phyloP scores from a whole-genome alignment of 768 basidiomycete genomes.

The Glaciozyma martinii region DNA sequence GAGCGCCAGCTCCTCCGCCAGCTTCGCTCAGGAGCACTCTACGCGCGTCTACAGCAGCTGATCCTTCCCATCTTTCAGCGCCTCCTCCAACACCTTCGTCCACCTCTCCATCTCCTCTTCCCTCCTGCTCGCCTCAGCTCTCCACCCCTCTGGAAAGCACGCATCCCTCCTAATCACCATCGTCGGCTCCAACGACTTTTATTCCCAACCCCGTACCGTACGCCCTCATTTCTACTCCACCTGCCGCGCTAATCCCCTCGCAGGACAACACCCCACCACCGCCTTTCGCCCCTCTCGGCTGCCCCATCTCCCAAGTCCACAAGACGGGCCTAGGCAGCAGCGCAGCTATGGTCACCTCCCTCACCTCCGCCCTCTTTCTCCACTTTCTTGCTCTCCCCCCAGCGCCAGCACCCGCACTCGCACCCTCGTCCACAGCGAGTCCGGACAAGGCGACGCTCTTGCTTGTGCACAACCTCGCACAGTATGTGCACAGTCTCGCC shows the following conservation, averaged over 20 bases:
- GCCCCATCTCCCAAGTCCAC: conserved; percentile 70
- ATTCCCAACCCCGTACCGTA: conserved; percentile 83
- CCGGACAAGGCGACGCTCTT: conserved; percentile 46
- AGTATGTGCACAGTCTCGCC: conserved; percentile 88
- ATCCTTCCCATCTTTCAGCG: too few relatives aligned
- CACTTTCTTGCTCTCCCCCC: conserved; percentile 53
- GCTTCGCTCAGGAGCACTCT: too few relatives aligned
- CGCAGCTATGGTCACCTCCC: conserved; percentile 90
- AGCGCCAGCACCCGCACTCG: conserved; percentile 41
- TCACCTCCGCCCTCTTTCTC: conserved; percentile 73
- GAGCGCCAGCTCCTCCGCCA: too few relatives aligned
- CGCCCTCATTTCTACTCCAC: neutral
- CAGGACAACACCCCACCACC: conserved; percentile 59
- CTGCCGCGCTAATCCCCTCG: conserved; percentile 51
- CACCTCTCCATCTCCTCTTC: conserved; percentile 63
- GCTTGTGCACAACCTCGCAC: conserved; percentile 82
- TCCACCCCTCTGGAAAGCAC: conserved; percentile 42
- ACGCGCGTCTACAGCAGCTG: too few relatives aligned
- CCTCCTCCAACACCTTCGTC: conserved; percentile 69
- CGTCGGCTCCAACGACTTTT: conserved; percentile 93
- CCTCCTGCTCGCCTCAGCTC: conserved; percentile 35
- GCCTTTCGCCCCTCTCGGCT: conserved; percentile 65
- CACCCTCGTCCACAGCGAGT: neutral
- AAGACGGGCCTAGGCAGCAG: conserved; percentile 97
- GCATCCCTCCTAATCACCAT: conserved; percentile 63